Conservation (phyloP, 805 yeast genomes). For the Cyberlindnera euphorbiiphila region DNA sequence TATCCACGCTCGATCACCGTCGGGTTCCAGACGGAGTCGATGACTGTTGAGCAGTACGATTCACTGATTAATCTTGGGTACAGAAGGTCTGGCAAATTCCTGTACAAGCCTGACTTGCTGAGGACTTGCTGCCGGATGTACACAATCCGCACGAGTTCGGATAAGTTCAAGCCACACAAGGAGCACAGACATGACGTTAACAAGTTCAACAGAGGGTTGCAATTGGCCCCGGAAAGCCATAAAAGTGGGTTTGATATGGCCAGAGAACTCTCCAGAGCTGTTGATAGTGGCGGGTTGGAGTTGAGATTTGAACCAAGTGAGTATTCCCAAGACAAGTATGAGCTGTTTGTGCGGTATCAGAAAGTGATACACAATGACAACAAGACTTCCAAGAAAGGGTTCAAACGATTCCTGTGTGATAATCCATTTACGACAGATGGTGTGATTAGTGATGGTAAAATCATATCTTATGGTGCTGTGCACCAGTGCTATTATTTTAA, state of each 20-base stretch:
- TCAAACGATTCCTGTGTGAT: conserved; percentile 64
- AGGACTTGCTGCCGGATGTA: conserved; percentile 76
- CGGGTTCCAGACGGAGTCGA: conserved; percentile 40
- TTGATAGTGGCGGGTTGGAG: conserved; percentile 21
- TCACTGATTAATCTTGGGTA: conserved; percentile 66
- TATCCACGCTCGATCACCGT: conserved; percentile 22
- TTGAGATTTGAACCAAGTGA: conserved; percentile 51
- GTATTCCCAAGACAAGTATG: conserved; percentile 55
- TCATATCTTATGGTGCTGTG: conserved; percentile 49
- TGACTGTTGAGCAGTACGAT: conserved; percentile 57
- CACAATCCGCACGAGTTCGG: conserved; percentile 63
- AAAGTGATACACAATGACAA: conserved; percentile 62
- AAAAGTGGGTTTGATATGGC: conserved; percentile 28
- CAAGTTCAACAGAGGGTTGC: conserved; percentile 39
- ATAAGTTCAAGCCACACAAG: conserved; percentile 46
- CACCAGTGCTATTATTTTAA: conserved; percentile 78
- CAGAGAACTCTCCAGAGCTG: conserved; percentile 31
- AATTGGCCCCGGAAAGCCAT: conserved; percentile 8
- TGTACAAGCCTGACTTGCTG: conserved; percentile 64
- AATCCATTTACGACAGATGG: conserved; percentile 47
- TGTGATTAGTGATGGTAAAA: conserved; percentile 5
- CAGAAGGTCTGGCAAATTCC: conserved; percentile 70
- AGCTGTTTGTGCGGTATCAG: conserved; percentile 67
- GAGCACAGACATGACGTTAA: conserved; percentile 66
- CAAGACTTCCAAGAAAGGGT: conserved; percentile 44